Conservation (phyloP, 768 basidiomycete species). For the Amanita inopinata region DNA sequence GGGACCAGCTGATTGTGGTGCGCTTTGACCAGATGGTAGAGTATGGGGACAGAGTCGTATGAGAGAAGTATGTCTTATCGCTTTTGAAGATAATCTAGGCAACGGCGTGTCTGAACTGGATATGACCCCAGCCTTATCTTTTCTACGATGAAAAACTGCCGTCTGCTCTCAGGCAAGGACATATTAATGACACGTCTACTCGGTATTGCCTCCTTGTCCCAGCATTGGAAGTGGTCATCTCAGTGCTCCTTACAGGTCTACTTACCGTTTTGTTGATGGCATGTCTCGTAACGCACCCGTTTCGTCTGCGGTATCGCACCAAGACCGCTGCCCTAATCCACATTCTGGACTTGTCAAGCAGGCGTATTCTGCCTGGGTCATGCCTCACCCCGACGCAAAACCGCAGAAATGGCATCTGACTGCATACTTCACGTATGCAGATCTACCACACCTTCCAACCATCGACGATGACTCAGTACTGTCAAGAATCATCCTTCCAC, state of each 20-base stretch:
- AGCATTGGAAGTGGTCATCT: no score
- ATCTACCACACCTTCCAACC: slow-evolving; percentile 36
- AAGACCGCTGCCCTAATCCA: slow-evolving; percentile 42
- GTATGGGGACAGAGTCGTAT: slow-evolving; percentile 63
- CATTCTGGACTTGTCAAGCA: slow-evolving; percentile 57
- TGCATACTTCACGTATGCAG: slow-evolving; percentile 42
- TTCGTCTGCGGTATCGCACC: slow-evolving; percentile 47
- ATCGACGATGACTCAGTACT: slow-evolving; percentile 35
- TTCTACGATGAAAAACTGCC: slow-evolving; percentile 58
- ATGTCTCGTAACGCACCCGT: slow-evolving; percentile 37
- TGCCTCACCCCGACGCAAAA: slow-evolving; percentile 29
- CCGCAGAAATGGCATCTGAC: slow-evolving; percentile 63
- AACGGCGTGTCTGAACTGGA: no score
- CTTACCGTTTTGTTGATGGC: slow-evolving; percentile 50
- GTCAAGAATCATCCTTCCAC: slow-evolving; percentile 33
- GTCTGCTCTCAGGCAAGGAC: slow-evolving; percentile 29
- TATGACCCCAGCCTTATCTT: slow-evolving; percentile 44
- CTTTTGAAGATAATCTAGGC: no score
- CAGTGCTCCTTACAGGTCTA: no score
- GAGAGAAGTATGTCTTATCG: slow-evolving; percentile 44
- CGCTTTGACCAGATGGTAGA: slow-evolving; percentile 39
- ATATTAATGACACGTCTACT: slow-evolving; percentile 24
- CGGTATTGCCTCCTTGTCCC: no score
- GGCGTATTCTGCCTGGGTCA: slow-evolving; percentile 61
- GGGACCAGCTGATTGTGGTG: background rate